Base-by-base conservation (phyloP, 1,139 yeast species). In the Candida sanyaensis region DNA sequence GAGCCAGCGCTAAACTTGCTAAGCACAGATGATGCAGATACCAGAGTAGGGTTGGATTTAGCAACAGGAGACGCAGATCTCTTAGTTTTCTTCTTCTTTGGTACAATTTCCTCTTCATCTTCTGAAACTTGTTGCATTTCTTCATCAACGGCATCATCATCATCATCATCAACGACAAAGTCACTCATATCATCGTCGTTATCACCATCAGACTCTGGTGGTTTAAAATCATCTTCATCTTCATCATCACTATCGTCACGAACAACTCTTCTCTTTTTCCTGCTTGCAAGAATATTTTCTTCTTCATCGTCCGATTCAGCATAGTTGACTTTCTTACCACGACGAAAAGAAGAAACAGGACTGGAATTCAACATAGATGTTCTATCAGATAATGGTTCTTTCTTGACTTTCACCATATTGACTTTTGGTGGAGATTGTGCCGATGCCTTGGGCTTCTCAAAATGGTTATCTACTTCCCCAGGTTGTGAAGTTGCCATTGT, bases 251-350 rank as follows among this genome's bases (percentile, higher is more conserved):
- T 46, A 31, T 71, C 77, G 43, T 69, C 66, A 6, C 66, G 69
- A 1, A 69, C 54, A 0, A 70, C 62, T 41, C 60, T 65, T 58
- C 71, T 68, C 54, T 68, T 68, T 53, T 68, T 73, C 36, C 64
- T 58, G 5, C 53, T 43, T 1, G 44, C 46, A 5, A 46, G 43
- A 6, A 42, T 37, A 2, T 61, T 51, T 8, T 58, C 63, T 12
- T 63, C 70, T 24, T 68, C 77, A 12, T 67, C 72, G 30, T 73
- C 78, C 0, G 75, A 64, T 47, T 75, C 79, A 2, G 60, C 61
- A 50, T 74, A 73, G 43, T 64, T 71, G 21, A 69, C 64, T 37
- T 44, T 28, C 11, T 33, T 45, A 9, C 32, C 30, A 10, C 56
- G 47, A 34, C 69, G 54, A 39, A 56, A 53, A 12, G 42, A 46